Base-by-base conservation (phyloP, 176 grass and related monocot species). In the Carex cristatella region DNA sequence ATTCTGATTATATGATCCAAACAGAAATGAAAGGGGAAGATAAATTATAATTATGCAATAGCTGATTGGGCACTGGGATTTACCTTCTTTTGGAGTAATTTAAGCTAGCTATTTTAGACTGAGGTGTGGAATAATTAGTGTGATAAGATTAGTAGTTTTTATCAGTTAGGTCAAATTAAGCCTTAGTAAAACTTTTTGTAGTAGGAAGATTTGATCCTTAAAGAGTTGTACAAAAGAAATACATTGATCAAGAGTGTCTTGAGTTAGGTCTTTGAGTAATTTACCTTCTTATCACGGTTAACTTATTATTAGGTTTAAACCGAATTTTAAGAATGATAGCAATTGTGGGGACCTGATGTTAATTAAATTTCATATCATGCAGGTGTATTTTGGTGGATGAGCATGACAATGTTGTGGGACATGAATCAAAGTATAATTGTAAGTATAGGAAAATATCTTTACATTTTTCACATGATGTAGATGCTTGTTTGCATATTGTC, bases 351-450 rank as follows among this genome's bases (percentile, higher is more conserved):
- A 48, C 12, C n/a, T 31, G 46, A 15, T 83, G 12, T 83, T 69
- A 69, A 69, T 54, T 32, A 68, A 65, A 51, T 60, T 85, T 88
- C 55, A 62, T 71, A 13, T 62, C 18, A 79, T 83, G 71, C 91
- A 99, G 91, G 87, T 99, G 97, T 66, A 99, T 99, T 86, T 85
- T 99, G 91, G 97, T 99, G 57, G 93, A 99, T 75, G 97, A 99
- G 71, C 66, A 91, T 54, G 97, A 96, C 88, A 96, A 96, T 37
- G 89, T 94, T 71, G 79, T 99, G 57, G 97, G 97, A 7, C 97
- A 99, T 86, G 93, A 99, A 69, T 94, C 93, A 31, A 95, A 99
- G 83, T 99, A 95, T 19, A 94, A 94, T 69, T 99, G 97, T 99
- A 86, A 92, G 97, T 91, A 35, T 18, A 65, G 38, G 7, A 53